Evolutionary conservation across 192 early-diverging fungal genomes (phyloP).

Genomic region (Geosiphon pyriformis): DNA sequence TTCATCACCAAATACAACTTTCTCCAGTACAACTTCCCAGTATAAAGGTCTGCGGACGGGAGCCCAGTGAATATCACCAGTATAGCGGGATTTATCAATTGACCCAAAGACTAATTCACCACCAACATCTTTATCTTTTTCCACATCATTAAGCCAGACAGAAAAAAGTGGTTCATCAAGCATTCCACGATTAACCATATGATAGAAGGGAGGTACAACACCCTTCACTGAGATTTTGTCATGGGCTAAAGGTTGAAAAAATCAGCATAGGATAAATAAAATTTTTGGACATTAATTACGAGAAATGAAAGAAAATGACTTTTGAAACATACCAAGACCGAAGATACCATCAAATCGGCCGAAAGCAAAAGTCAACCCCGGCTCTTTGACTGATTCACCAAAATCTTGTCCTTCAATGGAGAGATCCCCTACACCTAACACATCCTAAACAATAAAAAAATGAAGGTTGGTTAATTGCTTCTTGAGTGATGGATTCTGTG

Average conservation of each 20-base stretch:
- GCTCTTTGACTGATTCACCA: slow-evolving; percentile 95
- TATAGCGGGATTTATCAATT: slow-evolving; percentile 68
- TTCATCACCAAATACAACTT: slow-evolving; percentile 75
- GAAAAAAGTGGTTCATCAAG: slow-evolving; percentile 84
- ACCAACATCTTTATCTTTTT: slow-evolving; percentile 54
- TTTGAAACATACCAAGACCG: slow-evolving; percentile 56
- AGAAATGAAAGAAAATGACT: neutral
- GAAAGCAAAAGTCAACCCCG: slow-evolving; percentile 90
- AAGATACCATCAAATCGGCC: slow-evolving; percentile 97
- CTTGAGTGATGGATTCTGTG: neutral
- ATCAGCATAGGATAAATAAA: neutral
- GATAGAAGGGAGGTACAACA: slow-evolving; percentile 93
- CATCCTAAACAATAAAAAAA: slow-evolving; percentile 49
- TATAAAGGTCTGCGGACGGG: slow-evolving; percentile 88
- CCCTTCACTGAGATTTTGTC: slow-evolving; percentile 82
- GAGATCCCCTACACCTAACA: slow-evolving; percentile 69
- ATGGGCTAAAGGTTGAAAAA: slow-evolving; percentile 37
- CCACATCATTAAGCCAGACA: slow-evolving; percentile 80
- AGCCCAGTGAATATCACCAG: slow-evolving; percentile 70
- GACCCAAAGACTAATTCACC: slow-evolving; percentile 92
- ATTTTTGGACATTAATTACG: neutral
- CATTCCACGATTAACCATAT: slow-evolving; percentile 74
- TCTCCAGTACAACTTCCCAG: slow-evolving; percentile 91
- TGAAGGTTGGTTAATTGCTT: slow-evolving; percentile 5
- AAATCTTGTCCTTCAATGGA: slow-evolving; percentile 71